Base-by-base conservation (phyloP, 176 grass and related monocot genomes). In the Carex kokanica region DNA sequence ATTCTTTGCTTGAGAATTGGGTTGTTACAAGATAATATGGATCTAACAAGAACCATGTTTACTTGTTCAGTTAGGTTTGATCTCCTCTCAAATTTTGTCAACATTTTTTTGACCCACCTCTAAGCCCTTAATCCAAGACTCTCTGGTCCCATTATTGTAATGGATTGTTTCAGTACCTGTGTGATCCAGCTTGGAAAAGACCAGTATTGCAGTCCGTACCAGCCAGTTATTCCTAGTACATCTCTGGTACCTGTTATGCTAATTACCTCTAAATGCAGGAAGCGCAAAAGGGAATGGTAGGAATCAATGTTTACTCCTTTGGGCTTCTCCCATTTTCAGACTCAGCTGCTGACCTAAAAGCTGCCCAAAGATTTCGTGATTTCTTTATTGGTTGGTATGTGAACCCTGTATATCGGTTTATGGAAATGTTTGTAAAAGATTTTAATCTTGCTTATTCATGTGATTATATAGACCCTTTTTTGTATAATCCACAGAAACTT, bases 201-300 rank as follows among this genome's bases (percentile, higher is more conserved):
- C 9, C 45, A 7, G n/a, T 2, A 51, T 2, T 13, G 21, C 11
- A 74, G n/a, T 74, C 6, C 14, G 38, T 43, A 43, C 43, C 7
- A 45, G 56, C 23, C 23, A 43, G 6, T 81, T 85, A 17, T 65
- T 59, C 40, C 38, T 41, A 47, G 2, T 74, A 78, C 43, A 78
- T 41, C 29, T 29, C 6, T 51, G 21, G 51, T 78, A 60, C 15
- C 0, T 8, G 65, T 57, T 62, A 27, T 43, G 53, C 40, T 41
- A 15, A 81, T 51, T 16, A 81, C 12, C 60, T 81, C 34, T 64
- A 24, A 8, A 63, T 40, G 58, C 72, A 90, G 86, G 84, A 59
- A 17, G 6, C 32, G 13, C 91, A 93, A 88, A 93, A 86, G 31
- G 91, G 91, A 68, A 73, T 75, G 62, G 54, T 90, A 64, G 91